Evolutionary conservation across 768 basidiomycete genomes (phyloP).

Genomic region (Amanita polypyramis): DNA sequence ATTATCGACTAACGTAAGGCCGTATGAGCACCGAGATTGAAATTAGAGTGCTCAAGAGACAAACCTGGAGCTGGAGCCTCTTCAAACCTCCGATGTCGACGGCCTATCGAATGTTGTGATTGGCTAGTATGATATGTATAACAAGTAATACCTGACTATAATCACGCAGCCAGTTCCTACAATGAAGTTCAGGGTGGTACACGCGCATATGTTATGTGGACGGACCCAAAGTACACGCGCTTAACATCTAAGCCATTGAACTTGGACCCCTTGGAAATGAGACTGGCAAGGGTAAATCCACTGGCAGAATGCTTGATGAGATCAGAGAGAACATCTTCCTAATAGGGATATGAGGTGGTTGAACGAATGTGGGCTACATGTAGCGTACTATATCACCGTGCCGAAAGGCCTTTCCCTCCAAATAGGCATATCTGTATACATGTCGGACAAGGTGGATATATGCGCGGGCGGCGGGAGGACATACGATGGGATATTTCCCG

Average conservation of each 20-base stretch:
- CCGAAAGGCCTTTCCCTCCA: slow-evolving; percentile 78
- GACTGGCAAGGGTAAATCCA: slow-evolving; percentile 45
- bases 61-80: slow-evolving; percentile 58
- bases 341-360: neutral
- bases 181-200: slow-evolving; percentile 1
- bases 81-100: slow-evolving; percentile 76
- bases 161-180: slow-evolving; percentile 81
- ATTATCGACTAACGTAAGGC: slow-evolving; percentile 54
- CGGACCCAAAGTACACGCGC: slow-evolving; percentile 72
- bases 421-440: slow-evolving; percentile 56
- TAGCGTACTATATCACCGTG: slow-evolving; percentile 81
- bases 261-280: slow-evolving; percentile 55
- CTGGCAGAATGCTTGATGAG: slow-evolving; percentile 44
- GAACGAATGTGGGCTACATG: neutral
- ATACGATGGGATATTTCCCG: slow-evolving; percentile 78
- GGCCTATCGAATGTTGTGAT: slow-evolving; percentile 31
- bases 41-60: slow-evolving; percentile 10
- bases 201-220: slow-evolving; percentile 1
- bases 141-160: slow-evolving; percentile 52
- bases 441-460: slow-evolving; percentile 10
- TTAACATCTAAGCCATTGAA: slow-evolving; percentile 78
- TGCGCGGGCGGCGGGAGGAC: slow-evolving; percentile 12
- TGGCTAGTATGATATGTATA: neutral
- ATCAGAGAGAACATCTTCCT: slow-evolving; percentile 66
- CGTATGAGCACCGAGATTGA: slow-evolving; percentile 5